phyloP scores from a whole-genome alignment of 1,284 basidiomycete genomes.

The Irpex lacteus region DNA sequence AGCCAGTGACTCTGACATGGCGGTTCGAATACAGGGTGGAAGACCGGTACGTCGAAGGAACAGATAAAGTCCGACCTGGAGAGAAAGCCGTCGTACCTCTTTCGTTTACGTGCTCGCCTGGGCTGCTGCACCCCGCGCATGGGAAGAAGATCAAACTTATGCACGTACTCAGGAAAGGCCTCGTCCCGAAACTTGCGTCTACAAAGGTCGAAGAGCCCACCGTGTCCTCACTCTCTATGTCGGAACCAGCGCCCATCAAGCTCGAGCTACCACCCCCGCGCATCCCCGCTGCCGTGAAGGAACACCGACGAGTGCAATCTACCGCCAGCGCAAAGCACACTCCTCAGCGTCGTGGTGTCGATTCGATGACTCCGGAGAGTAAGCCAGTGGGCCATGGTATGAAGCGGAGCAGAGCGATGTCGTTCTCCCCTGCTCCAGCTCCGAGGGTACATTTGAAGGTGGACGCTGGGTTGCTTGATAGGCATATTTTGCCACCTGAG shows the following conservation, averaged over 20 bases:
- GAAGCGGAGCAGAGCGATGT: not conserved
- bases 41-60: constrained; percentile 45
- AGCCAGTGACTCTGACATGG: constrained; percentile 55
- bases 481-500: not conserved
- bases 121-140: constrained; percentile 58
- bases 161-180: constrained; percentile 67
- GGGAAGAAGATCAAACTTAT: constrained; percentile 66
- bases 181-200: constrained; percentile 55
- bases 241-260: not conserved
- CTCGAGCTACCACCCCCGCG: not conserved
- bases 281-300: not conserved
- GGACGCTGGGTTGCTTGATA: not conserved
- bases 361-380: not conserved
- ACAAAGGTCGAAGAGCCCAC: constrained; percentile 45
- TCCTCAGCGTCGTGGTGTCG: too few species aligned
- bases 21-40: constrained; percentile 75
- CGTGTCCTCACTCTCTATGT: not conserved
- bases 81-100: constrained; percentile 72
- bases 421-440: not conserved
- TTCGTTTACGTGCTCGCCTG: constrained; percentile 70
- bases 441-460: not conserved
- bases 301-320: not conserved
- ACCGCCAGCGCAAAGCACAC: not conserved
- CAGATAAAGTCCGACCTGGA: constrained; percentile 47
- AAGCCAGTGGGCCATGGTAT: not conserved